Base-by-base conservation (phyloP, 2,329 filamentous ascomycete species). In the Penicillium sp. region DNA sequence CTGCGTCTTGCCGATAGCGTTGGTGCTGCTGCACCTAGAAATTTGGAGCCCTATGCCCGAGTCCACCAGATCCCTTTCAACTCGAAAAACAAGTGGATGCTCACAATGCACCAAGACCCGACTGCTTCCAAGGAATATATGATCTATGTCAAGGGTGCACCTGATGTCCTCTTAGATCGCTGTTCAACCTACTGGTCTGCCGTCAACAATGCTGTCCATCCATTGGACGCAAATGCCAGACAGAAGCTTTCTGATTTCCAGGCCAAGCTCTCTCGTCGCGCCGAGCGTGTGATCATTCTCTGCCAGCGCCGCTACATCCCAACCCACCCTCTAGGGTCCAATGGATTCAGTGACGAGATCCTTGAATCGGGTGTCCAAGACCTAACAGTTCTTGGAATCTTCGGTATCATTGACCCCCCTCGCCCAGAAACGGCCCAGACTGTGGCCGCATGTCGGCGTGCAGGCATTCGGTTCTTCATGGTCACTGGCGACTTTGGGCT, bases 21-120 rank as follows among this genome's bases (percentile, higher is more conserved):
- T 53, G 82, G 82, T 1, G 76, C 83, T 0, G 83, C 89, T 1
- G 73, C 81, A 0, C 80, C 86, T 46, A 76, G 86, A 8, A 81
- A 84, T 11, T 76, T 81, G 13, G 79, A 61, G 2, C 24, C 81
- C 60, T 91, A 87, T 86, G 81, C 82, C 43, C 86, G 84, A 53
- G 81, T 85, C 3, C 91, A 87, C 65, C 86, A 89, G 55, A 79
- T 90, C 22, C 86, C 88, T 0, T 93, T 93, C 75, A 93, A 92
- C 75, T 90, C 87, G 71, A 90, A 91, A 77, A 92, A 92, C 76
- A 93, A 93, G 72, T 92, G 86, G 73, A 92, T 91, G 85, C 84
- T 93, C 51, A 83, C 85, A 31, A 80, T 88, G 57, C 63, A 64
- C 55, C 58, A 63, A 56, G 60, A 69, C 63, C 65, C 61, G 68